These are phyloP conservation scores for Thoreauomyces humboldtii DNA, from an alignment of 192 early-diverging fungal genomes.

Conservation along the genomic window DNA sequence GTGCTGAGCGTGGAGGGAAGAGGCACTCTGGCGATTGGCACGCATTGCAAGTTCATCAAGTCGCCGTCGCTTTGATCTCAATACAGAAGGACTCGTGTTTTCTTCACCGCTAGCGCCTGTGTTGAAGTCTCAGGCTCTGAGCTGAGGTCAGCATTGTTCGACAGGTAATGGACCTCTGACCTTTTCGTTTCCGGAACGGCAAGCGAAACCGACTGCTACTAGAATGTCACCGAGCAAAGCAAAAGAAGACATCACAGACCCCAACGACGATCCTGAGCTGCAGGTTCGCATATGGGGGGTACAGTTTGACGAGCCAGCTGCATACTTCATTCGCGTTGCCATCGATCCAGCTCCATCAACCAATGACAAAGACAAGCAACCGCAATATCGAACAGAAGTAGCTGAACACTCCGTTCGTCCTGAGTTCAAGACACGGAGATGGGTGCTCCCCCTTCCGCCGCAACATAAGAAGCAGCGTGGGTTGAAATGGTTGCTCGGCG, in stretches of 20 bases:
- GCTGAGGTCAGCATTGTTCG: too few species aligned
- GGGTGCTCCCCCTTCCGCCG: not conserved
- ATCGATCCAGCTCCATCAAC: conserved; percentile 4
- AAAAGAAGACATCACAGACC: not conserved
- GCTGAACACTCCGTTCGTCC: not conserved
- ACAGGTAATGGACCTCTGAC: too few species aligned
- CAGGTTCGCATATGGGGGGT: not conserved
- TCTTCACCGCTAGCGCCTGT: too few species aligned
- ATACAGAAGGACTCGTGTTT: too few species aligned
- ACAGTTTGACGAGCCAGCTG: not conserved
- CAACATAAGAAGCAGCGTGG: conserved; percentile 7
- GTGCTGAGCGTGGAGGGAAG: too few species aligned
- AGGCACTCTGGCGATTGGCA: too few species aligned
- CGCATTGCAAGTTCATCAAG: too few species aligned
- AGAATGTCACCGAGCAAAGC: too few species aligned
- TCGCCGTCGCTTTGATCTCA: too few species aligned
- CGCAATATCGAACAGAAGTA: not conserved
- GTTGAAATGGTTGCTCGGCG: not conserved
- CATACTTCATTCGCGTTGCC: not conserved
- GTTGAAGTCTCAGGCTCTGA: too few species aligned
- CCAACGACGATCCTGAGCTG: not conserved
- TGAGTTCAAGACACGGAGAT: not conserved
- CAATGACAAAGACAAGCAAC: not conserved
- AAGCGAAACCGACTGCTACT: too few species aligned
- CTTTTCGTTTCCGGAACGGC: too few species aligned